Evolutionary conservation across 495 filamentous ascomycete genomes (phyloP), one percentile per base, ranked within the genome.

Genomic region (Pseudevernia furfuracea): DNA sequence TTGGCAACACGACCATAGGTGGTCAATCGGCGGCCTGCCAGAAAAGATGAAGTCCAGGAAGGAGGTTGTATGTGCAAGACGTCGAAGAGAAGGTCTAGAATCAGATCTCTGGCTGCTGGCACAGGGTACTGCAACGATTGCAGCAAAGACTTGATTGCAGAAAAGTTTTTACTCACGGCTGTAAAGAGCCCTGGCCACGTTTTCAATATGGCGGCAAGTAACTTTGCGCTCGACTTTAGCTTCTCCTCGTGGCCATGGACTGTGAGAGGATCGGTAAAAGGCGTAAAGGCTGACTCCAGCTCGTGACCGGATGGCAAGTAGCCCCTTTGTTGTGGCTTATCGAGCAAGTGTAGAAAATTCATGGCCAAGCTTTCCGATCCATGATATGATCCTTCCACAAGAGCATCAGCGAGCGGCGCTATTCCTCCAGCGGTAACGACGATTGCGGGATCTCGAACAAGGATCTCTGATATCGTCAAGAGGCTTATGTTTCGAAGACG

Each of bases 11-110:
- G 83, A 21, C 91, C 92, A 73, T 97, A 97, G 0, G 91, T 97
- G 21, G 94, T 98, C 41, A 97, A 82, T 61, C 95, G 80, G 67
- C 94, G 83, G 10, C 95, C 94, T 44, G 95, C 94, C 55, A 98
- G 82, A 71, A 96, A 98, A 25, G 91, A 95, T 1, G 91, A 91
- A 34, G 93, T 93, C 95, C 95, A 98, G 1, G 91, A 93, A 9
- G 94, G 94, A 28, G 92, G 86, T 70, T 96, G 97, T 72, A 98
- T 96, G 52, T 91, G 86, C 65, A 98, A 80, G 30, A 97, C 84
- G 63, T 92, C 91, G 73, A 93, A 96, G 49, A 98, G 76, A 9
- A 98, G 78, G 69, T 97, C 94, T 67, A 97, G 78, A 52, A 97
- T 82, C 32, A 78, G 74, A 77, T 89, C 77, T 79, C 89, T 69